phyloP scores from a whole-genome alignment of 805 yeast genomes.

The Phaffomyces thermotolerans region DNA sequence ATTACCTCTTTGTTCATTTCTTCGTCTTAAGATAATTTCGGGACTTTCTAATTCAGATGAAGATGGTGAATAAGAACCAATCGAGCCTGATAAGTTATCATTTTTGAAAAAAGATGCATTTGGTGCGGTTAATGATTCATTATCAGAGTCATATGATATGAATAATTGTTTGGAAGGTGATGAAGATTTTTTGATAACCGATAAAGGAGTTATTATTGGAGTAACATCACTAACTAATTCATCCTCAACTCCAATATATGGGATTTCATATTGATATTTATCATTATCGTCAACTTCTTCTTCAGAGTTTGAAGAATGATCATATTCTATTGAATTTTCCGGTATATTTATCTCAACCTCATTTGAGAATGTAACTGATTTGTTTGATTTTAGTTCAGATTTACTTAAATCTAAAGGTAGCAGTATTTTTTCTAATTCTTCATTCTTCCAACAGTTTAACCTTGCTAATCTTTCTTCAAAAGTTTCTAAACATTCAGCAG shows the following conservation, averaged over 20 bases:
- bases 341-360: conserved; percentile 15
- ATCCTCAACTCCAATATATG: conserved; percentile 13
- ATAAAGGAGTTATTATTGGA: conserved; percentile 19
- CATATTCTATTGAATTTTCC: conserved; percentile 9
- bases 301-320: conserved; percentile 15
- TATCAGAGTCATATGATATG: conserved; percentile 13
- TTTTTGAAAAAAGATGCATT: conserved; percentile 23
- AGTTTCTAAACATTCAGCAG: conserved; percentile 92
- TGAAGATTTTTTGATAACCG: conserved; percentile 12
- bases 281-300: neutral
- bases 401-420: conserved; percentile 8
- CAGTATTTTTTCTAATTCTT: conserved; percentile 35
- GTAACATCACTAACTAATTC: conserved; percentile 16
- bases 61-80: conserved; percentile 41
- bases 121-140: conserved; percentile 20
- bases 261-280: conserved; percentile 6
- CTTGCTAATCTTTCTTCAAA: conserved; percentile 88
- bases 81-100: conserved; percentile 30
- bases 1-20: conserved; percentile 16
- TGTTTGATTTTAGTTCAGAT: conserved; percentile 7
- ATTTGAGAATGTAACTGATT: conserved; percentile 20
- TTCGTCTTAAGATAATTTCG: conserved; percentile 15
- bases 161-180: no score
- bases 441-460: conserved; percentile 87
- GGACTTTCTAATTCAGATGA: conserved; percentile 39